Evolutionary conservation across 1,284 basidiomycete genomes (phyloP).

Genomic region (Sanguinoderma infundibulare): DNA sequence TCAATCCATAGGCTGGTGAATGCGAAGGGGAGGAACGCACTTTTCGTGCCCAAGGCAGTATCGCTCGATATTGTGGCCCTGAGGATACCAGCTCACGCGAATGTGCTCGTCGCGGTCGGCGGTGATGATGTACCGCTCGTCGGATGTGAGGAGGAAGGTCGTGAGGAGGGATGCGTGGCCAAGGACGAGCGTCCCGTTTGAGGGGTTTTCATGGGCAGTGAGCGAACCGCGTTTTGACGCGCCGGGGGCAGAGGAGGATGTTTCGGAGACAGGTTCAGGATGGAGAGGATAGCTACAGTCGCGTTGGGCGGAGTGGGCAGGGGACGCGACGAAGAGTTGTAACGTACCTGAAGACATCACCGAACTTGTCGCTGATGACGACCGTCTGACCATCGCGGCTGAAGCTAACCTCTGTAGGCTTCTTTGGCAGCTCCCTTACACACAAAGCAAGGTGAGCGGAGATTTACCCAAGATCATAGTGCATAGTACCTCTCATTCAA

Average conservation of each 20-base stretch:
- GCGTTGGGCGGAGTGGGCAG: not conserved
- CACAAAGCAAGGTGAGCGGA: not conserved
- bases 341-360: constrained; percentile 77
- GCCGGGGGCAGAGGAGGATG: constrained; percentile 6
- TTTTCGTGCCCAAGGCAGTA: constrained; percentile 86
- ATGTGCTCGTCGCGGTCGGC: constrained; percentile 95
- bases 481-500: constrained; percentile 61
- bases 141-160: constrained; percentile 64
- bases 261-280: constrained; percentile 15
- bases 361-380: constrained; percentile 84
- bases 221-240: constrained; percentile 43
- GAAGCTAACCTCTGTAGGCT: constrained; percentile 68
- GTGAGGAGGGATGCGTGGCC: constrained; percentile 90
- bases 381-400: constrained; percentile 62
- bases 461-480: no score
- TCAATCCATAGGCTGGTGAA: constrained; percentile 4
- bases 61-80: constrained; percentile 81
- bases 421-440: constrained; percentile 75
- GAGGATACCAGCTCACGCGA: constrained; percentile 87
- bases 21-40: constrained; percentile 47
- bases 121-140: constrained; percentile 80
- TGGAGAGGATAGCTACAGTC: constrained; percentile 54
- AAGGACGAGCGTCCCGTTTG: constrained; percentile 75
- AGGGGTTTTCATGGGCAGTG: constrained; percentile 73
- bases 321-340: not conserved